Conservation (phyloP, 208 protist genomes). For the Tritrichomonas musculus region DNA sequence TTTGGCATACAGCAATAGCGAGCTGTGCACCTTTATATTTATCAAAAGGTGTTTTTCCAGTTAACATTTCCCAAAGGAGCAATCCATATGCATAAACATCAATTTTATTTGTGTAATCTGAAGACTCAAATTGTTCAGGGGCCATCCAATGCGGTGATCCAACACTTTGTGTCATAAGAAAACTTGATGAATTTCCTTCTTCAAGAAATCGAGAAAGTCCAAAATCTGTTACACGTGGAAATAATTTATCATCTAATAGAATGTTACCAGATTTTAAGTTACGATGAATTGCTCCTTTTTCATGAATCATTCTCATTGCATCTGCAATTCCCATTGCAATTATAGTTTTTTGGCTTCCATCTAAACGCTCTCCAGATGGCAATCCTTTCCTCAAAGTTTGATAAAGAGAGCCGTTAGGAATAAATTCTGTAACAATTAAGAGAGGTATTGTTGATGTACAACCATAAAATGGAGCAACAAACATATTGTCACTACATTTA, state of each 20-base stretch:
- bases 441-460: background rate
- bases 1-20: background rate
- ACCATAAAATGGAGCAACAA: background rate
- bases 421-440: background rate
- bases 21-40: background rate
- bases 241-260: background rate
- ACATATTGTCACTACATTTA: background rate
- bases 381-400: background rate
- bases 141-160: background rate
- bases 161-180: background rate
- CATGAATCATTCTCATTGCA: background rate
- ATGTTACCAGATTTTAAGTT: background rate
- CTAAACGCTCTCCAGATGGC: too few species aligned
- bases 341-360: background rate
- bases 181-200: background rate
- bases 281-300: background rate
- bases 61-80: background rate
- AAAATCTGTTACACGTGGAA: background rate
- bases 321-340: background rate
- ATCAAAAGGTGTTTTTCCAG: background rate
- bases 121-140: background rate
- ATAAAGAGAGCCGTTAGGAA: background rate
- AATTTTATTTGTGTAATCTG: background rate
- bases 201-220: background rate
- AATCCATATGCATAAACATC: constrained; percentile 3